These are phyloP conservation scores for Pichia sorboxylosa DNA, from an alignment of 1,139 yeast species.

Conservation along the genomic window DNA sequence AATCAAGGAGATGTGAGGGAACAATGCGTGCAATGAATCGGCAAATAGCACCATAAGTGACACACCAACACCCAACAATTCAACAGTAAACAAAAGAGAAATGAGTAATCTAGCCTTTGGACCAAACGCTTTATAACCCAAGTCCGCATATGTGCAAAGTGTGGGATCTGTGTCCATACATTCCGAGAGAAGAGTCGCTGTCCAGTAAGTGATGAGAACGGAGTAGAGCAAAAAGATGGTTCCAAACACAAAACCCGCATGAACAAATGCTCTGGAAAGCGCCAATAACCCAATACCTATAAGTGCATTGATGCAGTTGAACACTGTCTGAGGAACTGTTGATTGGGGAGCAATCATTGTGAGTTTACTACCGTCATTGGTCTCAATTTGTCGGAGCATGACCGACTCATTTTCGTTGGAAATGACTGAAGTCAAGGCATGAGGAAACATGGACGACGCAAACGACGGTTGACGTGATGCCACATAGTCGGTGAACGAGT, in stretches of 20 bases:
- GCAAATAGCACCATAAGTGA: conserved; percentile 43
- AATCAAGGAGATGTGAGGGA: conserved; percentile 27
- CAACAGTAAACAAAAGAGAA: conserved; percentile 58
- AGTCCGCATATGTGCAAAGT: conserved; percentile 81
- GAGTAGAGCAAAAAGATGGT: conserved; percentile 38
- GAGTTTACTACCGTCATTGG: conserved; percentile 59
- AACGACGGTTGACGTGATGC: conserved; percentile 14
- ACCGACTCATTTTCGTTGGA: conserved; percentile 20
- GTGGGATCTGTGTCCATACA: conserved; percentile 79
- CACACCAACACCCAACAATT: conserved; percentile 46
- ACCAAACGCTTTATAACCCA: conserved; percentile 26
- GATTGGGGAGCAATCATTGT: conserved; percentile 81
- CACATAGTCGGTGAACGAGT: conserved; percentile 18
- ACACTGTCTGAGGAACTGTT: conserved; percentile 79
- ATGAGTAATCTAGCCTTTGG: conserved; percentile 48
- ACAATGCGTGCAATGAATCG: conserved; percentile 36
- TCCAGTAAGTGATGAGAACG: conserved; percentile 53
- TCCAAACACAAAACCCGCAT: conserved; percentile 77
- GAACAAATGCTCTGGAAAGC: conserved; percentile 65
- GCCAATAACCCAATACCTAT: conserved; percentile 84
- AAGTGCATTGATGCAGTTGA: conserved; percentile 76
- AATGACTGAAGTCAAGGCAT: conserved; percentile 12
- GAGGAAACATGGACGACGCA: conserved; percentile 10
- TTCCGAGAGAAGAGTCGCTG: conserved; percentile 55
- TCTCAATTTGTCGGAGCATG: conserved; percentile 46